Percentiles rank a stretch among this genome's conserved stretches.
These are phyloP conservation scores for Carex parvula DNA, from an alignment of 176 grass and related monocot genomes.

Conservation along the genomic window DNA sequence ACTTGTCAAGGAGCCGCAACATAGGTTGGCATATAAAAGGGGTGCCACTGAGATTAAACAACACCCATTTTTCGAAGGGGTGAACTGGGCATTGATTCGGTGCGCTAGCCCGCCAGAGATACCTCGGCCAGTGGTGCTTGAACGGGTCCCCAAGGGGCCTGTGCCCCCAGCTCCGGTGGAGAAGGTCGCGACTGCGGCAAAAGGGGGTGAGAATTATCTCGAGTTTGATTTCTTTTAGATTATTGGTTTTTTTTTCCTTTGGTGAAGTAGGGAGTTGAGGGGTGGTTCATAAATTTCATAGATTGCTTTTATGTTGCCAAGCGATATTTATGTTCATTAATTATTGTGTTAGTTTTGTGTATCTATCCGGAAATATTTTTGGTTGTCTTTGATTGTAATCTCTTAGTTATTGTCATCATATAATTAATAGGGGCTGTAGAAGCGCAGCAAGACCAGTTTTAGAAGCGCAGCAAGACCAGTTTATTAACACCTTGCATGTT, in stretches of 20 bases:
- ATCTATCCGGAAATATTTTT: conserved; percentile 8
- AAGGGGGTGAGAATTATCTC: conserved; percentile 67
- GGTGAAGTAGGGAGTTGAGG: not conserved
- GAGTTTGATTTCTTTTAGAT: conserved; percentile 88
- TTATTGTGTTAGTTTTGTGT: conserved; percentile 12
- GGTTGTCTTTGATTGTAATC: not conserved
- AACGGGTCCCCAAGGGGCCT: conserved; percentile 29
- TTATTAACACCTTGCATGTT: not conserved
- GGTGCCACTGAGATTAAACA: conserved; percentile 90
- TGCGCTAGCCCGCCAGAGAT: conserved; percentile 83
- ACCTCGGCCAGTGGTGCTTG: conserved; percentile 54
- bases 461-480: not conserved
- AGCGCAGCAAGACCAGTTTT: not conserved
- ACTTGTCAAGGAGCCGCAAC: conserved; percentile 78
- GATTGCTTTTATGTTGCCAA: conserved; percentile 12
- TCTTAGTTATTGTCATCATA: not conserved
- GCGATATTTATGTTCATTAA: not conserved
- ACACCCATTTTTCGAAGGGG: conserved; percentile 83
- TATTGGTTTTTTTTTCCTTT: conserved; percentile 11
- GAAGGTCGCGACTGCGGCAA: conserved; percentile 29
- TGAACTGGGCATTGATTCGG: conserved; percentile 87
- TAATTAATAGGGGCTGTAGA: not conserved
- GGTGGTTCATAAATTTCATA: conserved; percentile 4
- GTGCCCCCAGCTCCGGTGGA: conserved; percentile 4
- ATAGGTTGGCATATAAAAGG: conserved; percentile 63